Conservation (phyloP, 139 green algal species). For the Chlamydomonas schloesseri region DNA sequence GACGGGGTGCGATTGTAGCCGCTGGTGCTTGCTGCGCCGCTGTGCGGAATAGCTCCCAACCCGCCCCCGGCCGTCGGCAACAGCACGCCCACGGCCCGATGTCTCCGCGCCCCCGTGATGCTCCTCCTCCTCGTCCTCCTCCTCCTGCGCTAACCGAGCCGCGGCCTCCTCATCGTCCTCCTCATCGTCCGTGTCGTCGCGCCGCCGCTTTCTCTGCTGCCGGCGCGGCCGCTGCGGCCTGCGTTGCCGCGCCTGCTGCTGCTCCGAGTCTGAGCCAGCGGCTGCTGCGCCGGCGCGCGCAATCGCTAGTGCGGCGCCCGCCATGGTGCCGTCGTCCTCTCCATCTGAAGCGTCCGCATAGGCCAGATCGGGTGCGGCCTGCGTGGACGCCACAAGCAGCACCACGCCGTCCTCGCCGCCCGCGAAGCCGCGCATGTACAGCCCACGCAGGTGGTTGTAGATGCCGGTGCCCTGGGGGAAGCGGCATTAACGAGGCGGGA, state of each 20-base stretch:
- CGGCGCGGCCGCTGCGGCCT: not conserved
- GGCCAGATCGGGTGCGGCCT: not conserved
- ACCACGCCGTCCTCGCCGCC: slow-evolving; percentile 20
- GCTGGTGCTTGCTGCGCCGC: not conserved
- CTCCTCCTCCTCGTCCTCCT: not conserved
- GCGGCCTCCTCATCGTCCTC: not conserved
- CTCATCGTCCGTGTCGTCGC: not conserved
- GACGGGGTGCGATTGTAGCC: not conserved
- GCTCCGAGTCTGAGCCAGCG: not conserved
- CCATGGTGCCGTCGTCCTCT: not conserved
- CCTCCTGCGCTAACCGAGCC: not conserved
- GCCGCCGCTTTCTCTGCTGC: slow-evolving; percentile 7
- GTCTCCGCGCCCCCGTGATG: not conserved
- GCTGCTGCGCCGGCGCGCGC: not conserved
- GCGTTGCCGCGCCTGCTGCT: not conserved
- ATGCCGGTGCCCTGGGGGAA: slow-evolving; percentile 36
- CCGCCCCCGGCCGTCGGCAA: too few relatives aligned
- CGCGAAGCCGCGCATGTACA: slow-evolving; percentile 40
- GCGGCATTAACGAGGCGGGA: too few relatives aligned
- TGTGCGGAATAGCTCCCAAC: too few relatives aligned
- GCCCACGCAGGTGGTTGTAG: slow-evolving; percentile 35
- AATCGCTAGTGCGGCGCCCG: not conserved
- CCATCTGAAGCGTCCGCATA: not conserved
- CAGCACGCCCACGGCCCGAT: not conserved
- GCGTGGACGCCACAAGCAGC: slow-evolving; percentile 14